Conservation (phyloP, 805 yeast genomes). For the Komagataella pastoris region DNA sequence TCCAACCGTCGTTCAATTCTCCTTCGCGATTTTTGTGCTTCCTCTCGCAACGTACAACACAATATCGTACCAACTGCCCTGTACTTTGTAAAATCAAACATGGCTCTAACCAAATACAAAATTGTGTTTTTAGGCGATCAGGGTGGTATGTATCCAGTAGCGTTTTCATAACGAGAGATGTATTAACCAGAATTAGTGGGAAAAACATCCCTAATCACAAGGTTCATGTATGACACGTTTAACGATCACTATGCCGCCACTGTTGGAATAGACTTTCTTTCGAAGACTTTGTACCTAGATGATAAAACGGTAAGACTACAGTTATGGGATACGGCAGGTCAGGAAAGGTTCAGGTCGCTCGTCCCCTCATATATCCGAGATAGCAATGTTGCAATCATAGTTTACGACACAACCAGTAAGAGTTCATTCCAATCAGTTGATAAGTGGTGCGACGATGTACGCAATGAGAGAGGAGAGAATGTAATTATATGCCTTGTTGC, state of each 20-base stretch:
- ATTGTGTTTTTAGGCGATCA: slow-evolving; percentile 96
- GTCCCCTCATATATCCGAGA: slow-evolving; percentile 95
- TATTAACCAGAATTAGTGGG: slow-evolving; percentile 41
- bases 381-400: slow-evolving; percentile 93
- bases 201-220: slow-evolving; percentile 88
- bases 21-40: not conserved
- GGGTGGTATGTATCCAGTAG: slow-evolving; percentile 39
- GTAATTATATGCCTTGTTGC: slow-evolving; percentile 88
- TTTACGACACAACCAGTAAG: slow-evolving; percentile 82
- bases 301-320: slow-evolving; percentile 92
- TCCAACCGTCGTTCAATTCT: not conserved
- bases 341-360: slow-evolving; percentile 86
- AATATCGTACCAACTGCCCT: not conserved
- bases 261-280: slow-evolving; percentile 89
- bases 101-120: slow-evolving; percentile 50
- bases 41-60: not conserved
- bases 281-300: slow-evolving; percentile 90
- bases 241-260: slow-evolving; percentile 96
- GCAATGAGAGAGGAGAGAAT: slow-evolving; percentile 80
- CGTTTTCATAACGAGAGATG: not conserved
- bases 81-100: slow-evolving; percentile 9
- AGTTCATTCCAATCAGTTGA: slow-evolving; percentile 74
- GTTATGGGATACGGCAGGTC: slow-evolving; percentile 97
- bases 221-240: slow-evolving; percentile 96
- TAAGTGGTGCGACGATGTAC: slow-evolving; percentile 92